Conservation (phyloP, 257 asterid genomes). For the Nicotiana paniculata region DNA sequence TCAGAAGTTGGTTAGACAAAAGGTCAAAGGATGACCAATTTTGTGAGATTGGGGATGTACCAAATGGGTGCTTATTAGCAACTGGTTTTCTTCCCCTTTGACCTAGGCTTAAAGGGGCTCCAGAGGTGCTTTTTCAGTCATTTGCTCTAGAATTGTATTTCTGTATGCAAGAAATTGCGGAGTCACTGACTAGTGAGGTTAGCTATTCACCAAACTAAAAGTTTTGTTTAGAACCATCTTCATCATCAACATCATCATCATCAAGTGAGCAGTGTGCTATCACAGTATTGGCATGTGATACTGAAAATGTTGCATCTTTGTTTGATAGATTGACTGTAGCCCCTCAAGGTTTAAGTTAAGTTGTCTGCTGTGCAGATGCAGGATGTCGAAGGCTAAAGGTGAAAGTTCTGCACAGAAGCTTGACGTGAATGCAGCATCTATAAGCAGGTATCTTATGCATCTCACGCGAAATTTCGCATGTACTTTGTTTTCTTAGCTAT, state of each 20-base stretch:
- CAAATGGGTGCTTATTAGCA: neutral
- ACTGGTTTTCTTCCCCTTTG: neutral
- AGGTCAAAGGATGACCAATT: neutral
- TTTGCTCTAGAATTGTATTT: neutral
- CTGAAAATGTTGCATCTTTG: neutral
- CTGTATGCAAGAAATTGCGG: neutral
- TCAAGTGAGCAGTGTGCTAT: neutral
- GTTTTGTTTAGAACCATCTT: neutral
- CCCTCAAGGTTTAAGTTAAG: neutral
- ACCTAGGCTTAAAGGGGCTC: neutral
- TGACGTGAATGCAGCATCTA: constrained; percentile 22
- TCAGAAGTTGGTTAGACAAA: neutral
- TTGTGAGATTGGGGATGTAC: neutral
- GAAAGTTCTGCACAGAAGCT: constrained; percentile 28
- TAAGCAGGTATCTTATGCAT: constrained; percentile 37
- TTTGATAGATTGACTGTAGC: neutral
- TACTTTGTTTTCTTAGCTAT: neutral
- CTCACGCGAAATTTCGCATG: neutral
- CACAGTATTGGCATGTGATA: neutral
- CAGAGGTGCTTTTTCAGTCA: neutral
- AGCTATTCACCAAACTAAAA: neutral
- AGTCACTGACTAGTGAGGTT: neutral
- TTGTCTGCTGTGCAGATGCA: constrained; percentile 37
- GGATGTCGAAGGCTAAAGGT: constrained; percentile 17
- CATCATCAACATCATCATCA: neutral